Percentiles rank a stretch among this genome's conserved stretches.
Evolutionary conservation across 2,329 filamentous ascomycete genomes (phyloP).

Genomic region (Pezicula carpinea): DNA sequence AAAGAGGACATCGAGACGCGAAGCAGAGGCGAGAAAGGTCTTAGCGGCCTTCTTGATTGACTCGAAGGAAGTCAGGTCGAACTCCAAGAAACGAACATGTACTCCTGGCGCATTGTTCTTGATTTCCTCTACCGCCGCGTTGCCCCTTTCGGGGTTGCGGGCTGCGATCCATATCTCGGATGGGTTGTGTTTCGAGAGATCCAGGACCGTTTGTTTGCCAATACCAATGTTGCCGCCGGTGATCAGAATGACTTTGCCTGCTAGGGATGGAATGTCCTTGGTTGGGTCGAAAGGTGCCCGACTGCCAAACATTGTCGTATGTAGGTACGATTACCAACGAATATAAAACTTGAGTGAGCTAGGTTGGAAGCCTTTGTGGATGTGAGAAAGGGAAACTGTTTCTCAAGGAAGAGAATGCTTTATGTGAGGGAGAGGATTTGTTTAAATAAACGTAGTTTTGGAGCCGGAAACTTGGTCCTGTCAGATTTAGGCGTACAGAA

Average conservation of each 20-base stretch:
- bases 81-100: slow-evolving; percentile 2
- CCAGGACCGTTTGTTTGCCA: slow-evolving; percentile 36
- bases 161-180: slow-evolving; percentile 34
- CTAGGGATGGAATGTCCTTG: neutral
- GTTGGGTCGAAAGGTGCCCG: neutral
- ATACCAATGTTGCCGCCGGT: slow-evolving; percentile 34
- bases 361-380: too few relatives aligned
- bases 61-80: slow-evolving; percentile 38
- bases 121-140: slow-evolving; percentile 17
- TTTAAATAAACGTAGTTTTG: too few relatives aligned
- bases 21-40: slow-evolving; percentile 29
- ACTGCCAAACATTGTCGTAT: too few relatives aligned
- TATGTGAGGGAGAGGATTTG: too few relatives aligned
- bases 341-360: too few relatives aligned
- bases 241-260: neutral
- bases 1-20: slow-evolving; percentile 37
- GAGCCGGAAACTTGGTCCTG: too few relatives aligned
- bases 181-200: slow-evolving; percentile 37
- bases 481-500: too few relatives aligned
- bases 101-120: slow-evolving; percentile 1
- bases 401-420: too few relatives aligned
- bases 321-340: too few relatives aligned
- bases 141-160: slow-evolving; percentile 38
- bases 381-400: too few relatives aligned
- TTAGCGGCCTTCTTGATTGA: slow-evolving; percentile 37